Evolutionary conservation across 257 asterid species (phyloP), one percentile per base, ranked within the genome.

Genomic region (Solanum ossicruentum): DNA sequence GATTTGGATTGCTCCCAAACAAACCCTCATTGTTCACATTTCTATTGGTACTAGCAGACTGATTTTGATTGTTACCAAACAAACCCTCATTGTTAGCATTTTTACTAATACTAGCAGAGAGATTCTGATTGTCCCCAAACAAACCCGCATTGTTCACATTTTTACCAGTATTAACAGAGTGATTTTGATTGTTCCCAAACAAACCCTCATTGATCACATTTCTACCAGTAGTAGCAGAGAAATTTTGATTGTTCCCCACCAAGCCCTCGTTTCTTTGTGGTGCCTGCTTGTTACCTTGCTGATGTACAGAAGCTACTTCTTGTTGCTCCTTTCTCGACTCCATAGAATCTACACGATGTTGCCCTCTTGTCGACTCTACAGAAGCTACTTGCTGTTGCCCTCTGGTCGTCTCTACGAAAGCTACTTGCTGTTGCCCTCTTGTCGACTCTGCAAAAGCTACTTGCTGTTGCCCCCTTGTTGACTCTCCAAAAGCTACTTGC

Each of bases 321-420:
- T 23, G 82, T 15, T 49, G 61, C 61, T 17, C 82, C 49, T 61
- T 75, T 51, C 61, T 75, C 60, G 82, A 75, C 45, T 75, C 82
- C 18, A 49, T 32, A 2, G 45, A 75, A 54, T 61, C 61, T 49
- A 75, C 61, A 13, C 36, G 82, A 17, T 21, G 60, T 6, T 75
- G 61, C 43, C 61, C 82, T 75, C 81, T 63, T 67, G 70, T 49
- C 1, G 84, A 60, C 41, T 83, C 45, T 52, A 87, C 87, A 85
- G 89, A 55, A 84, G 84, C 88, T 57, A 28, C 88, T 84, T 8
- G 86, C 88, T 7, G 84, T 91, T 28, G 66, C 81, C 80, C 51
- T 89, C 85, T 88, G 84, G 85, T 79, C 63, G 85, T 80, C 16
- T 70, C 26, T 70, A 70, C 28, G 41, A 45, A 70, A 70, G 79